Conservation (phyloP, 2,329 filamentous ascomycete genomes). For the Aspergillus sp. region DNA sequence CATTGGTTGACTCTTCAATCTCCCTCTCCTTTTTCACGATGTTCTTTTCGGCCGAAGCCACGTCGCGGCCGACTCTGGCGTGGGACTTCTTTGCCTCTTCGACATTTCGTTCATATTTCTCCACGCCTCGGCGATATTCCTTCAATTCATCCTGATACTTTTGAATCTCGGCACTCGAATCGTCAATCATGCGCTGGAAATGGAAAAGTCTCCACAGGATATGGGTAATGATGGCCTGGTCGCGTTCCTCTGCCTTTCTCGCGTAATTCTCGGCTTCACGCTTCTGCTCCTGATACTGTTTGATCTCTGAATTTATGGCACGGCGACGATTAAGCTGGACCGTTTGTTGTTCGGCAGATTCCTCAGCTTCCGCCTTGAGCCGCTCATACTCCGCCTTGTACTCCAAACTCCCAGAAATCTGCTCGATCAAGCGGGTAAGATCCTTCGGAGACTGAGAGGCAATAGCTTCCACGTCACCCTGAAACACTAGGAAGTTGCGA, state of each 20-base stretch:
- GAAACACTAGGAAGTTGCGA: slow-evolving; percentile 96
- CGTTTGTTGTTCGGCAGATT: slow-evolving; percentile 83
- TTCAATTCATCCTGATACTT: slow-evolving; percentile 94
- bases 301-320: slow-evolving; percentile 96
- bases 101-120: slow-evolving; percentile 76
- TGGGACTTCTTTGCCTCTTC: slow-evolving; percentile 85
- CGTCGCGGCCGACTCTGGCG: slow-evolving; percentile 70
- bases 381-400: slow-evolving; percentile 92
- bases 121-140: slow-evolving; percentile 83
- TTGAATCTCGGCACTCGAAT: slow-evolving; percentile 85
- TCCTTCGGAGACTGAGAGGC: slow-evolving; percentile 93
- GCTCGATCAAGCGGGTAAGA: slow-evolving; percentile 89
- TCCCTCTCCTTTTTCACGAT: slow-evolving; percentile 85
- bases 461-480: slow-evolving; percentile 96
- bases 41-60: slow-evolving; percentile 76
- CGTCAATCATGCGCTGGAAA: slow-evolving; percentile 89
- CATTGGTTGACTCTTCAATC: slow-evolving; percentile 82
- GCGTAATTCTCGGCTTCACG: slow-evolving; percentile 92
- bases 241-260: slow-evolving; percentile 83
- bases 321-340: slow-evolving; percentile 85
- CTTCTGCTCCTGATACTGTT: slow-evolving; percentile 96
- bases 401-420: slow-evolving; percentile 94
- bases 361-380: slow-evolving; percentile 81
- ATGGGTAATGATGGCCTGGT: slow-evolving; percentile 87
- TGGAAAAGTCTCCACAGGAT: slow-evolving; percentile 97